phyloP scores from a whole-genome alignment of 179 eudicot species.

The Camellia oleifera region DNA sequence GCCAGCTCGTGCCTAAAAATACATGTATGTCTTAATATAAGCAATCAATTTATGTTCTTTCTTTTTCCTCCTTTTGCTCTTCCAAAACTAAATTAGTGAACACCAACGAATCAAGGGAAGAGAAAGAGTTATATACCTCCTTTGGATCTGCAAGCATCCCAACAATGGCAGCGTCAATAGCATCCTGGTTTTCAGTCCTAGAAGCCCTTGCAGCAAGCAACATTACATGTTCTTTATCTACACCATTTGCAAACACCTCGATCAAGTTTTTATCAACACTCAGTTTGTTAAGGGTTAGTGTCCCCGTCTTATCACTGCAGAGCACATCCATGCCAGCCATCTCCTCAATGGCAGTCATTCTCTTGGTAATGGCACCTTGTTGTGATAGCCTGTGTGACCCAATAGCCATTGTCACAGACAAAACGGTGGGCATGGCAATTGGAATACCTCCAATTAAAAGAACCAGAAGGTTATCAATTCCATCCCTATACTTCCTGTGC shows the following conservation, averaged over 20 bases:
- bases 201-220: slow-evolving; percentile 90
- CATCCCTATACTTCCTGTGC: slow-evolving; percentile 68
- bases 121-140: slow-evolving; percentile 50
- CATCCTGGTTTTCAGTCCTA: slow-evolving; percentile 90
- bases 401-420: slow-evolving; percentile 95
- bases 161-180: slow-evolving; percentile 88
- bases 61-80: neutral
- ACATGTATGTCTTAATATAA: neutral
- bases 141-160: slow-evolving; percentile 88
- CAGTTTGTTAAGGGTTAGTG: slow-evolving; percentile 78
- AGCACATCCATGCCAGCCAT: slow-evolving; percentile 97
- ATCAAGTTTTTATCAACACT: slow-evolving; percentile 63
- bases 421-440: slow-evolving; percentile 91
- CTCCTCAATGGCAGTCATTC: slow-evolving; percentile 97
- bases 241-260: slow-evolving; percentile 77
- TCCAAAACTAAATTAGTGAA: neutral
- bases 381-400: slow-evolving; percentile 90
- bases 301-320: slow-evolving; percentile 95
- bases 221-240: slow-evolving; percentile 67
- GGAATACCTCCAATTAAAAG: slow-evolving; percentile 97
- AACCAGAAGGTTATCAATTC: slow-evolving; percentile 82
- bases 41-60: neutral
- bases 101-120: neutral
- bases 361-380: slow-evolving; percentile 94
- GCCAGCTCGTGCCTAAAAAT: slow-evolving; percentile 70